Evolutionary conservation across 208 protist genomes (phyloP).

Genomic region (Leishmania turanica): DNA sequence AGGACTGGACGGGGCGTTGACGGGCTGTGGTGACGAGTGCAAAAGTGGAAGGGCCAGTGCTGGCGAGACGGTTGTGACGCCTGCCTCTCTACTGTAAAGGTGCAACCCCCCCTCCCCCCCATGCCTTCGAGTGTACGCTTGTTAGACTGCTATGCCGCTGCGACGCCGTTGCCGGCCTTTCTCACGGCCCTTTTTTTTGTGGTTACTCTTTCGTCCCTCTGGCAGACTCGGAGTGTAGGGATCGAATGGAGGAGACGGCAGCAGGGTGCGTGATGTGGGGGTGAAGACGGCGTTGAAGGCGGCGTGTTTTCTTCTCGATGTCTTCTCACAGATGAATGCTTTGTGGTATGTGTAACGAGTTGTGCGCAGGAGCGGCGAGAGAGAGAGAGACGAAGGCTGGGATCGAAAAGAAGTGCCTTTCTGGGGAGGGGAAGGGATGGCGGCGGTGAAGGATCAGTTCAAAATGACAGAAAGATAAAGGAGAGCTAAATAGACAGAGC

Average conservation of each 20-base stretch:
- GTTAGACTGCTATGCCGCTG: constrained; percentile 8
- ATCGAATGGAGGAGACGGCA: neutral
- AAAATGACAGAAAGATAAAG: neutral
- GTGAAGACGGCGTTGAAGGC: neutral
- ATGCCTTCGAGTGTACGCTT: neutral
- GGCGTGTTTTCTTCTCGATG: neutral
- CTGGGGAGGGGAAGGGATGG: neutral
- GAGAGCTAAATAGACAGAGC: neutral
- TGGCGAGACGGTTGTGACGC: neutral
- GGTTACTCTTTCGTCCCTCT: neutral
- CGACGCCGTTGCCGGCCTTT: constrained; percentile 2
- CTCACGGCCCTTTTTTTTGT: neutral
- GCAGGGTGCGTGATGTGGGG: neutral
- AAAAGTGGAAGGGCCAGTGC: neutral
- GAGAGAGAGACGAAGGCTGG: neutral
- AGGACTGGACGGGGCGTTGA: constrained; percentile 3
- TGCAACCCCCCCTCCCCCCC: neutral
- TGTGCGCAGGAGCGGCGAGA: neutral
- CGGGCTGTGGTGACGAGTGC: neutral
- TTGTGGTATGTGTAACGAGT: neutral
- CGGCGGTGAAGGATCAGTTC: neutral
- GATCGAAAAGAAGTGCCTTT: neutral
- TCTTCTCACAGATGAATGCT: neutral
- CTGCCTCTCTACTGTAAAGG: neutral
- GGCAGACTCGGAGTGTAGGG: neutral